These are phyloP conservation scores for Blastocystis hominis DNA, from an alignment of 352 stramenopile species.

Conservation along the genomic window DNA sequence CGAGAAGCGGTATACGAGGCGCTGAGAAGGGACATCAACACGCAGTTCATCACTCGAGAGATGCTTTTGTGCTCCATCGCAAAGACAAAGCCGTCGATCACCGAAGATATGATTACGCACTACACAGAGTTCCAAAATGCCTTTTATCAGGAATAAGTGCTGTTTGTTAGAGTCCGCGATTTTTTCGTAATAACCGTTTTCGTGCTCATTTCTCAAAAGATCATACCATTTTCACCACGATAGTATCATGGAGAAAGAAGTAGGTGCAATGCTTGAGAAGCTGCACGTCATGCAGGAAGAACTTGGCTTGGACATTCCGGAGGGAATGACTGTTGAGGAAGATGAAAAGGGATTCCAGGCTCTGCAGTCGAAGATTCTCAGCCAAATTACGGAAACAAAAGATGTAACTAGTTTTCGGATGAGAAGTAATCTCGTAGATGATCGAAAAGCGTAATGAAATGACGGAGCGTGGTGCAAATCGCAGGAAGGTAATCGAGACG, in stretches of 20 bases:
- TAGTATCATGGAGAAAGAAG: slow-evolving; percentile 56
- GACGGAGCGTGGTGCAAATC: slow-evolving; percentile 44
- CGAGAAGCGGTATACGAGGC: slow-evolving; percentile 71
- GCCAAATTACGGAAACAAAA: slow-evolving; percentile 54
- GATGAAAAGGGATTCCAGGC: slow-evolving; percentile 58
- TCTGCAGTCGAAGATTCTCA: slow-evolving; percentile 55
- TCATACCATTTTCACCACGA: neutral
- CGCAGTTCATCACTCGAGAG: slow-evolving; percentile 64
- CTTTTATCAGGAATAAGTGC: neutral
- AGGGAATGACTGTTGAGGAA: slow-evolving; percentile 52
- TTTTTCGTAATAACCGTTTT: neutral
- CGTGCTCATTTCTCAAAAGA: neutral
- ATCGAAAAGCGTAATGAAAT: slow-evolving; percentile 56
- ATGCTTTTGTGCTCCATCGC: slow-evolving; percentile 68
- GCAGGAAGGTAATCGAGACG: slow-evolving; percentile 56
- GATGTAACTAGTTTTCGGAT: neutral
- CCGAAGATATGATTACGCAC: slow-evolving; percentile 64
- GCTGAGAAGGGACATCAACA: slow-evolving; percentile 67
- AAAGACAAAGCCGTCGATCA: slow-evolving; percentile 66
- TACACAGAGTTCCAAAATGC: slow-evolving; percentile 66
- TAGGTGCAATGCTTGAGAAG: slow-evolving; percentile 7
- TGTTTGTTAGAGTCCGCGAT: neutral
- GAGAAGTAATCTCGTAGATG: neutral
- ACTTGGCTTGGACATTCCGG: slow-evolving; percentile 49
- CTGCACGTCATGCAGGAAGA: slow-evolving; percentile 51